Base-by-base conservation (phyloP, 139 green algal species). In the Picochlorum sp. region DNA sequence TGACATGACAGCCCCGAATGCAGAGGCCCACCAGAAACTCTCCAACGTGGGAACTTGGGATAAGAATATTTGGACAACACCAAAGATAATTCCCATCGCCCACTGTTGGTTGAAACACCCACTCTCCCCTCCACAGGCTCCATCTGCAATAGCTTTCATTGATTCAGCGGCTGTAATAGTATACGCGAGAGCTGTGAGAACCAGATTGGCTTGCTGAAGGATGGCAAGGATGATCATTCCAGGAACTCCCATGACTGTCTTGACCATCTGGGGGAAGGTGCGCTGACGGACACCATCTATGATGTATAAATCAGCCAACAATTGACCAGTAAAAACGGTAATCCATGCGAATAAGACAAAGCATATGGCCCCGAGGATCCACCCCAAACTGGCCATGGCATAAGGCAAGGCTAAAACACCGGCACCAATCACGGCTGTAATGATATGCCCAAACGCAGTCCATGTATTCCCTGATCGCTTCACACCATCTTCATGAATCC, bases 141-240 rank as follows among this genome's bases (percentile, higher is more conserved):
- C 28, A 20, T 60, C 51, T 30, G 57, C 63, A 6, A 56, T 59
- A 34, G 15, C 64, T 62, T 65, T 50, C 66, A 76, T 69, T 24
- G 61, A 65, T 2, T 78, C 30, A 4, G 67, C 69, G 3, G 75
- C 67, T n/a, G 78, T 81, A 24, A 84, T 60, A 9, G 54, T 67
- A 68, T 71, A 76, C 45, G 65, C 79, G 2, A 85, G 67, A 20
- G 44, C 62, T 2, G 62, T 79, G 0, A 77, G 64, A n/a, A 84
- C 52, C 38, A 85, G 65, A 49, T 77, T 83, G 15, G 66, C 16
- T 23, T 80, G 64, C 65, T 85, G 79, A 2, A 77, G 61, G 20
- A 76, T 45, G 14, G 50, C 57, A 18, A 79, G 45, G 0, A 56
- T 62, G n/a, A 66, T 59, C 21, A 32, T 44, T 20, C 54, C 52